Evolutionary conservation across 2,329 filamentous ascomycete genomes (phyloP), one percentile per base, ranked within the genome.

Genomic region (Fusarium sambucinum): DNA sequence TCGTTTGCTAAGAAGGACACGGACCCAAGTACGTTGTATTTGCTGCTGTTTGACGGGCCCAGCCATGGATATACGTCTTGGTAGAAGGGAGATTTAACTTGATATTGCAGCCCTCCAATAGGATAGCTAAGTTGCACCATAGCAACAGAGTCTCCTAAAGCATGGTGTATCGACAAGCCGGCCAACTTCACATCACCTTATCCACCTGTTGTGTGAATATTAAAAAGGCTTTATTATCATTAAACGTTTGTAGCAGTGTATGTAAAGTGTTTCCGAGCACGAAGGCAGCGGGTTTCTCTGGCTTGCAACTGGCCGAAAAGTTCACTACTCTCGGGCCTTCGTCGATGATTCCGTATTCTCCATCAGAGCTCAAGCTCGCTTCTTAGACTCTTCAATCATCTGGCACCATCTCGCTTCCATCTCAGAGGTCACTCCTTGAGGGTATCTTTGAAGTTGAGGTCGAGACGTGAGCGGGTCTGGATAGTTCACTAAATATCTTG

Each of bases 401-500:
- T 73, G 74, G 19, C 79, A 73, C 71, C 85, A 77, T 23, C 72
- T 74, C 37, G 75, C 71, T 71, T 85, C 84, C 58, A 76, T 77
- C 63, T 82, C 80, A 4, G 72, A 63, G 6, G 82, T 82, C 11
- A 83, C 76, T 2, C 78, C 79, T 19, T 71, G 76, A 1, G 82
- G 80, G 53, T 78, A 77, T 64, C 77, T 68, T 58, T 76, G 68
- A 51, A 79, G 66, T 6, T 77, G 57, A 46, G 76, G 69, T 25
- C 80, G 77, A 25, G 80, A 78, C 16, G 79, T 68, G 56, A 87
- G 76, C 32, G 85, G 85, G 60, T 87, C 84, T 10, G 80, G 79
- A 52, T 82, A 85, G 30, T 52, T 68, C 19, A 66, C 71, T 74
- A 30, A 19, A 46, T 16, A 42, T 6, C 14, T 57, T 37, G 57